phyloP scores from a whole-genome alignment of 768 basidiomycete species.

The Mycena pura region DNA sequence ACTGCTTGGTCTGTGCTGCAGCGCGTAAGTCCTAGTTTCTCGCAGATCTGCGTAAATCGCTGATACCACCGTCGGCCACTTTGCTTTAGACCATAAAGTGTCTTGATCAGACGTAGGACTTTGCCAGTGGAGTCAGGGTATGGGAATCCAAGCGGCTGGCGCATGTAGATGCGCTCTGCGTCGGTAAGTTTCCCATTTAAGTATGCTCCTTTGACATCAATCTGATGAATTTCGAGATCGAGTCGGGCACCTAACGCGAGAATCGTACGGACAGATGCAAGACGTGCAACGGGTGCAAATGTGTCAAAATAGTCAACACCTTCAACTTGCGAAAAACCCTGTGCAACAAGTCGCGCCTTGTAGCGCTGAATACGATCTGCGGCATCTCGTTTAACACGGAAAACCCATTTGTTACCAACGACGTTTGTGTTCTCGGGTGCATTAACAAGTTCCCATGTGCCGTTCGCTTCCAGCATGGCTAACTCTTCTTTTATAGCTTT shows the following conservation, averaged over 20 bases:
- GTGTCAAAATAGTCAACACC: slow-evolving; percentile 36
- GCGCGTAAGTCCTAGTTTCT: slow-evolving; percentile 6
- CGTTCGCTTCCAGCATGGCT: slow-evolving; percentile 12
- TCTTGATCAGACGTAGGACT: slow-evolving; percentile 7
- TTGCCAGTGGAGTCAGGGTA: background rate
- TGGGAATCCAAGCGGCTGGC: slow-evolving; percentile 34
- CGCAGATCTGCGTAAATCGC: background rate
- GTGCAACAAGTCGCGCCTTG: too few species aligned
- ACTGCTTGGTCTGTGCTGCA: slow-evolving; percentile 19
- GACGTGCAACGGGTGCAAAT: slow-evolving; percentile 16
- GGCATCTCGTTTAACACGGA: too few species aligned
- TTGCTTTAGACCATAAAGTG: slow-evolving; percentile 17
- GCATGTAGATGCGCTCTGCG: slow-evolving; percentile 41
- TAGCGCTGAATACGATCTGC: too few species aligned
- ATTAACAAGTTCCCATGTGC: slow-evolving; percentile 25
- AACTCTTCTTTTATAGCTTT: slow-evolving; percentile 27
- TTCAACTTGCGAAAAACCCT: too few species aligned
- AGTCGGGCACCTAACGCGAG: slow-evolving; percentile 36
- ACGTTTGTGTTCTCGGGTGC: background rate
- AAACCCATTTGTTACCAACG: slow-evolving; percentile 25
- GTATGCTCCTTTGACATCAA: slow-evolving; percentile 37
- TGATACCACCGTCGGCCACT: slow-evolving; percentile 18
- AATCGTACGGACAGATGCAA: slow-evolving; percentile 18
- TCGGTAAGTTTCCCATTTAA: slow-evolving; percentile 17
- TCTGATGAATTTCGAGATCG: slow-evolving; percentile 36